Evolutionary conservation across 1,284 basidiomycete species (phyloP), one percentile per base, ranked within the genome.

Genomic region (Xerocomus minutiporus): DNA sequence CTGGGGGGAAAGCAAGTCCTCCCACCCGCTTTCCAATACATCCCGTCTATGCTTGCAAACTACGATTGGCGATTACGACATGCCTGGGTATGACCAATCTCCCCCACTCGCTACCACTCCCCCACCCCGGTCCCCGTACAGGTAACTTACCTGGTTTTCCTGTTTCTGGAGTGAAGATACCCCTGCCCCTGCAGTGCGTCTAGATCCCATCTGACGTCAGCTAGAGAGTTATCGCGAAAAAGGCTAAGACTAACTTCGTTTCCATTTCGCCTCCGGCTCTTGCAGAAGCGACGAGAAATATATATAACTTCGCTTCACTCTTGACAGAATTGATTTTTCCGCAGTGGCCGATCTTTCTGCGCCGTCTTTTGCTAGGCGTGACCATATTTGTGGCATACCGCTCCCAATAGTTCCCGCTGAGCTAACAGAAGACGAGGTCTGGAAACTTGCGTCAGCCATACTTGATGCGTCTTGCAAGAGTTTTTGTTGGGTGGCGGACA

Each of bases 231-330:
- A n/a, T n/a, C n/a, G n/a, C n/a, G 4, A 12, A 17, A 32, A 51
- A 2, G 17, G 45, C 13, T 5, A 8, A 0, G 13, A 75, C 82
- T 61, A 69, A 89, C 86, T 89, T 64, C 83, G 75, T 67, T 84
- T 88, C 97, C 97, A 99, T 70, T 99, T 99, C 2, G 93, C 93
- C 68, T 98, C 95, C 1, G 97, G 97, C 66, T 99, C 97, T 71
- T 99, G 97, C 39, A 99, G 73, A 23, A 99, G 76, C 0, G 95
- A 97, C 1, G 95, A 96, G 68, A 99, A 99, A 71, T 99, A 96
- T 54, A 98, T 97, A 68, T 99, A 99, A 69, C 93, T 97, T 55
- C 96, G 80, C 63, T 88, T 83, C 29, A 98, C 89, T 54, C 94
- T 78, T 13, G 90, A 84, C 9, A 91, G 70, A 40, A 97, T 88